Conservation (phyloP, 345 rosid species). For the Aegle marmelos region DNA sequence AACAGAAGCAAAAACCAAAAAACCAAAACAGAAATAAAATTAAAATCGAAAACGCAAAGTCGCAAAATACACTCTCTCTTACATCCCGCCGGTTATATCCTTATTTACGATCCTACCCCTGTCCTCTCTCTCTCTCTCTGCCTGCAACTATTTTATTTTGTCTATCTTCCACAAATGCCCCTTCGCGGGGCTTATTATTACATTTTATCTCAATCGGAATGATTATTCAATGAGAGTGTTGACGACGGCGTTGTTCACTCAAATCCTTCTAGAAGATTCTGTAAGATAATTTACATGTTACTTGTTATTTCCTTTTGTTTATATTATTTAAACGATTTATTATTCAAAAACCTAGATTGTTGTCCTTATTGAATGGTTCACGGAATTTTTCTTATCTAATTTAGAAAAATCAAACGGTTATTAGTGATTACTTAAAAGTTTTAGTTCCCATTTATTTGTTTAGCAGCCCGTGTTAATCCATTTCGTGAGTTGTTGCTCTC, state of each 20-base stretch:
- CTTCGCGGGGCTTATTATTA: slow-evolving; percentile 17
- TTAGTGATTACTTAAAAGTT: not conserved
- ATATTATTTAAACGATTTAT: not conserved
- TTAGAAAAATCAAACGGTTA: not conserved
- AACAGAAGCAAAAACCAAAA: slow-evolving; percentile 1
- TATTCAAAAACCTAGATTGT: slow-evolving; percentile 5
- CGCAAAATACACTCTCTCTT: not conserved
- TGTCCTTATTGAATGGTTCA: not conserved
- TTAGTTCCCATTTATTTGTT: not conserved
- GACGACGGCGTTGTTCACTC: slow-evolving; percentile 2
- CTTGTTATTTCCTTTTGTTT: not conserved
- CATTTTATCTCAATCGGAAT: not conserved
- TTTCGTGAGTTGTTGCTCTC: not conserved
- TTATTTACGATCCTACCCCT: slow-evolving; percentile 36
- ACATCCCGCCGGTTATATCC: slow-evolving; percentile 16
- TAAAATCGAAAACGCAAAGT: slow-evolving; percentile 9
- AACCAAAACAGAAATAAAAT: not conserved
- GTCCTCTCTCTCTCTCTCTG: not conserved
- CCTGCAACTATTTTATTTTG: not conserved
- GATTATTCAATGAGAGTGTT: slow-evolving; percentile 1
- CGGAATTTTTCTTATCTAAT: not conserved
- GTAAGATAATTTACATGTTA: slow-evolving; percentile 12
- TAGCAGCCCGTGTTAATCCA: not conserved
- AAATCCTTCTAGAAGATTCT: slow-evolving; percentile 22
- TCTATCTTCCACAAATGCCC: slow-evolving; percentile 22